These are phyloP conservation scores for Nymphaea colorata DNA, from an alignment of 164 flowering plant genomes.

Conservation along the genomic window DNA sequence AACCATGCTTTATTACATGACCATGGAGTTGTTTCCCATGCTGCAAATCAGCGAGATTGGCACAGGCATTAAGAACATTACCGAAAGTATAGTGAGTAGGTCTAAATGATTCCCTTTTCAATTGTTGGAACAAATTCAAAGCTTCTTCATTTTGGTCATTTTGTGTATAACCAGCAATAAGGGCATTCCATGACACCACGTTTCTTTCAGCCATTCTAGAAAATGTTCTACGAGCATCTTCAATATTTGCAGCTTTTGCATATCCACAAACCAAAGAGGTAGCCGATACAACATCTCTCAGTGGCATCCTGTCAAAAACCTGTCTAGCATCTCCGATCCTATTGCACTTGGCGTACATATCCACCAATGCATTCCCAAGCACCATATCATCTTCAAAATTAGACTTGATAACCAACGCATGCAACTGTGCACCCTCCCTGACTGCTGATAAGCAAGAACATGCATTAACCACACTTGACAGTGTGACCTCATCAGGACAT, in stretches of 20 bases:
- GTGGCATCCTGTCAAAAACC: slow-evolving; percentile 17
- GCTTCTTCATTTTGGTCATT: slow-evolving; percentile 17
- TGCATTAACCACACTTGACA: slow-evolving; percentile 20
- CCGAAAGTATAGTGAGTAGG: slow-evolving; percentile 21
- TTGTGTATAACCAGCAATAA: slow-evolving; percentile 19
- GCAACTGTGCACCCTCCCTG: slow-evolving; percentile 15
- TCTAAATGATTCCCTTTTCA: slow-evolving; percentile 13
- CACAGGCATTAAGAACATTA: slow-evolving; percentile 14
- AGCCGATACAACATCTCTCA: slow-evolving; percentile 14
- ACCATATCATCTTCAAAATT: slow-evolving; percentile 14
- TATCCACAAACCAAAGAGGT: slow-evolving; percentile 22
- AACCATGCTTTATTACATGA: slow-evolving; percentile 19
- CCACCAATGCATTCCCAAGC: slow-evolving; percentile 17
- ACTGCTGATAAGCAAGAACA: slow-evolving; percentile 12
- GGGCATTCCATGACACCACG: slow-evolving; percentile 20
- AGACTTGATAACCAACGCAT: slow-evolving; percentile 10
- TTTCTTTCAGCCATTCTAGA: slow-evolving; percentile 13
- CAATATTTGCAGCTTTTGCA: slow-evolving; percentile 13
- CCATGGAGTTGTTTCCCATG: slow-evolving; percentile 17
- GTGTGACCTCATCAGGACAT: slow-evolving; percentile 19
- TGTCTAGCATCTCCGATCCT: slow-evolving; percentile 14
- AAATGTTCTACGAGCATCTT: slow-evolving; percentile 14
- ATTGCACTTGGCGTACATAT: slow-evolving; percentile 19
- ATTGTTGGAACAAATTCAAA: slow-evolving; percentile 9
- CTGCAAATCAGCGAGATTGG: slow-evolving; percentile 13